A percentile compares a stretch with the other conserved stretches of the same genome.
Evolutionary conservation across 139 green algal genomes (phyloP).

Genomic region (Gonium pectorale): DNA sequence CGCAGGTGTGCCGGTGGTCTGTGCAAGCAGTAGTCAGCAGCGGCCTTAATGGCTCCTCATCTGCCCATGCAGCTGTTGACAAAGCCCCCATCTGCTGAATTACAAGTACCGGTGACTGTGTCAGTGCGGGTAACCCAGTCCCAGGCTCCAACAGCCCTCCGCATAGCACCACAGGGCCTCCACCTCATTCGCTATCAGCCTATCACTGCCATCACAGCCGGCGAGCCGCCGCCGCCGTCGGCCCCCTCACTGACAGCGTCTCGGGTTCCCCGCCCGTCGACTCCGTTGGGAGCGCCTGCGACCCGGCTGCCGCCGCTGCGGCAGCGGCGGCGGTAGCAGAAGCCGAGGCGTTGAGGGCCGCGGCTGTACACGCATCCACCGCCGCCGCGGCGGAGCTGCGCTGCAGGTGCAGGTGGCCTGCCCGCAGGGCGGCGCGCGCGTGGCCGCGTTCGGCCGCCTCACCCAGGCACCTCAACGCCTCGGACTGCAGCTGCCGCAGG

Average conservation of each 20-base stretch:
- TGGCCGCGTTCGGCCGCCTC: constrained; percentile 14
- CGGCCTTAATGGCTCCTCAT: too few relatives aligned
- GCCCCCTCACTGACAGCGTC: background rate
- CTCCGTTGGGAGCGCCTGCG: background rate
- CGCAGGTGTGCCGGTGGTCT: too few relatives aligned
- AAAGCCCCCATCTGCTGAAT: too few relatives aligned
- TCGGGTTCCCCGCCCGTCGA: background rate
- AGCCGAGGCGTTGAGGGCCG: background rate
- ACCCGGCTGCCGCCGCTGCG: background rate
- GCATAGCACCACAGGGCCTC: constrained; percentile 42
- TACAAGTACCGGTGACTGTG: too few relatives aligned
- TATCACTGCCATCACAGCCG: background rate
- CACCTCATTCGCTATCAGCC: constrained; percentile 18
- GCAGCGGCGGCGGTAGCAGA: background rate
- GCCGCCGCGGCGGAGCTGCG: constrained; percentile 12
- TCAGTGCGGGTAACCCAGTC: too few relatives aligned
- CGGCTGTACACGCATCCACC: constrained; percentile 2
- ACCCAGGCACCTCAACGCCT: constrained; percentile 16
- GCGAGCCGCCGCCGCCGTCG: background rate
- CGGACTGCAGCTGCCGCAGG: background rate
- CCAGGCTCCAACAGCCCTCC: too few relatives aligned
- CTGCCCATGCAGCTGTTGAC: too few relatives aligned
- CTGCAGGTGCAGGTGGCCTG: constrained; percentile 16
- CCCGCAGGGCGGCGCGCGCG: background rate
- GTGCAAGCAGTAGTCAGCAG: too few relatives aligned